Conservation (phyloP, 192 early-diverging fungal species). For the Dissophora ornata region DNA sequence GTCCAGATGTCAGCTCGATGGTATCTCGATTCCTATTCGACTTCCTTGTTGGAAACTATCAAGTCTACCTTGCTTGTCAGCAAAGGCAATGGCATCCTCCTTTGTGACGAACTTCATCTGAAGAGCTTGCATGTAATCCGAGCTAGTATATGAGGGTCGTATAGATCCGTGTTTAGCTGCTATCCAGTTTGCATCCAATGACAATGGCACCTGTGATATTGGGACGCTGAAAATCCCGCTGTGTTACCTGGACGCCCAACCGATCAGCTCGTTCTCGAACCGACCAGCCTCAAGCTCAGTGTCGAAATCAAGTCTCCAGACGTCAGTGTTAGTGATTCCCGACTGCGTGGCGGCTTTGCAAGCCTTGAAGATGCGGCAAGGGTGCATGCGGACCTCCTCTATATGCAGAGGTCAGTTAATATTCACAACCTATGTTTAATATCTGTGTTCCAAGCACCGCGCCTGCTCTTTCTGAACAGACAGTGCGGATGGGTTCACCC, state of each 20-base stretch:
- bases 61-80: slow-evolving; percentile 89
- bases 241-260: slow-evolving; percentile 85
- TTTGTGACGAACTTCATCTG: slow-evolving; percentile 84
- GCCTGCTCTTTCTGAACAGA: too few relatives aligned
- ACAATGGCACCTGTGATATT: too few relatives aligned
- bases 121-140: slow-evolving; percentile 88
- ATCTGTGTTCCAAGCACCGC: too few relatives aligned
- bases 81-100: slow-evolving; percentile 93
- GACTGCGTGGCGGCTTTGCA: slow-evolving; percentile 88
- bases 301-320: slow-evolving; percentile 95
- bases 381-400: slow-evolving; percentile 74
- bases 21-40: too few relatives aligned
- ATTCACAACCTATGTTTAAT: too few relatives aligned
- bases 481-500: too few relatives aligned
- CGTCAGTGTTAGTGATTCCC: slow-evolving; percentile 77
- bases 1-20: not conserved
- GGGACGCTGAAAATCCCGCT: not conserved
- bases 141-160: too few relatives aligned
- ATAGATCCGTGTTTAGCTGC: too few relatives aligned
- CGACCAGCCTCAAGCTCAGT: slow-evolving; percentile 76
- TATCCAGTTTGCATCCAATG: too few relatives aligned
- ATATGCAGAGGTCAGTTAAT: not conserved
- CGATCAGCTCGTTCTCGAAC: slow-evolving; percentile 96
- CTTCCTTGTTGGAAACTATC: too few relatives aligned
- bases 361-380: slow-evolving; percentile 86